Conservation (phyloP, 2,329 filamentous ascomycete genomes). For the Plenodomus lindquistii region DNA sequence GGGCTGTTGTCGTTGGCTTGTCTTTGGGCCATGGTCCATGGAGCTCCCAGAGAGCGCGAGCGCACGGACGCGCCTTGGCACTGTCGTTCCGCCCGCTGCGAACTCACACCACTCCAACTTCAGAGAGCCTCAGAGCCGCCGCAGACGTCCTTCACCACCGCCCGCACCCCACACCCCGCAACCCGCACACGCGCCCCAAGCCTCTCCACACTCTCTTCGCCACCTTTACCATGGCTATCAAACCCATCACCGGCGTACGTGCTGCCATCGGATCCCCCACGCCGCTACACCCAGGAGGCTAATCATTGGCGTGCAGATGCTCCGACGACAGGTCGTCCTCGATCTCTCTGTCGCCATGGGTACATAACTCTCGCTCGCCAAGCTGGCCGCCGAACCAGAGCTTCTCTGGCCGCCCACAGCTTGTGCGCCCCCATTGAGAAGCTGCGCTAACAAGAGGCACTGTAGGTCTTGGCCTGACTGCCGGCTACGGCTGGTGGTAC, state of each 20-base stretch:
- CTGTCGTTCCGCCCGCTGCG: slow-evolving; percentile 4
- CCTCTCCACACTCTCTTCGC: slow-evolving; percentile 32
- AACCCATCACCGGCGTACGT: slow-evolving; percentile 58
- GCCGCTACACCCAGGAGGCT: slow-evolving; percentile 20
- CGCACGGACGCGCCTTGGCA: neutral
- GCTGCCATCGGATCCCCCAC: slow-evolving; percentile 34
- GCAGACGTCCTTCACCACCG: slow-evolving; percentile 31
- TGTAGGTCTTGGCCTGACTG: slow-evolving; percentile 63
- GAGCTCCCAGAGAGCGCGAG: neutral
- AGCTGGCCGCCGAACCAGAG: neutral
- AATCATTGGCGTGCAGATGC: slow-evolving; percentile 57
- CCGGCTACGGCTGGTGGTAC: slow-evolving; percentile 71
- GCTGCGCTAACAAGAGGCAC: slow-evolving; percentile 28
- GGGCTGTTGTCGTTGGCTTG: slow-evolving; percentile 11
- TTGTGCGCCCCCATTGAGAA: slow-evolving; percentile 1
- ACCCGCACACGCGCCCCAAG: slow-evolving; percentile 30
- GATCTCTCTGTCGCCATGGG: slow-evolving; percentile 69
- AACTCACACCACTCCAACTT: slow-evolving; percentile 37
- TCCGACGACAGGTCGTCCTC: slow-evolving; percentile 67
- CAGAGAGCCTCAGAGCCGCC: slow-evolving; percentile 22
- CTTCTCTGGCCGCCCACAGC: neutral
- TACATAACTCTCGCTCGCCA: slow-evolving; percentile 46
- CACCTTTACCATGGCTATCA: slow-evolving; percentile 48
- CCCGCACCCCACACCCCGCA: slow-evolving; percentile 24
- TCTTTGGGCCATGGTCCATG: no score